Percentiles rank a stretch among this genome's conserved stretches.
Conservation (phyloP, 2,329 filamentous ascomycete species). For the Xylaria sp. region DNA sequence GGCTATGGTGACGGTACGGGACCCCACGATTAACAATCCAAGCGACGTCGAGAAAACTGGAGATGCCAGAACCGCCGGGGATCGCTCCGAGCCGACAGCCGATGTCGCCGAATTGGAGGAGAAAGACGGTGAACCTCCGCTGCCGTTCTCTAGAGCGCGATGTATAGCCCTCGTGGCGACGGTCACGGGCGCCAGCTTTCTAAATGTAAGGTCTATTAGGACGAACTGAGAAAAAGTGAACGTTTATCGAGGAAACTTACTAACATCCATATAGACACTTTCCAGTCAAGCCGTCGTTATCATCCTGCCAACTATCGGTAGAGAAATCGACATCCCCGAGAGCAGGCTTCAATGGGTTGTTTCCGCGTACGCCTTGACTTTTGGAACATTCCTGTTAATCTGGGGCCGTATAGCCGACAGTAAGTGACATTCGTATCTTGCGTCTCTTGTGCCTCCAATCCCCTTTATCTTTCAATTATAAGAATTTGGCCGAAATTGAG, state of each 20-base stretch:
- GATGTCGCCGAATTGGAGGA: slow-evolving; percentile 22
- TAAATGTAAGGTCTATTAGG: slow-evolving; percentile 51
- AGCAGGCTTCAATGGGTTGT: slow-evolving; percentile 69
- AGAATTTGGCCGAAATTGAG: too few species aligned
- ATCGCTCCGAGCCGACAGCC: slow-evolving; percentile 12
- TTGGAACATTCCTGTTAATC: slow-evolving; percentile 70
- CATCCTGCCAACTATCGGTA: slow-evolving; percentile 65
- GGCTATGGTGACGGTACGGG: slow-evolving; percentile 3
- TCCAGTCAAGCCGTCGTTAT: slow-evolving; percentile 66
- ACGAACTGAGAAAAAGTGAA: too few species aligned
- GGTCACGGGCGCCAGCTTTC: slow-evolving; percentile 60
- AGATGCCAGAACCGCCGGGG: neutral
- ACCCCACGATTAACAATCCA: neutral
- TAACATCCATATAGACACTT: slow-evolving; percentile 51
- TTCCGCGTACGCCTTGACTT: slow-evolving; percentile 68
- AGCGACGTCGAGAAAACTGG: neutral
- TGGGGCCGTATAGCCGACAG: slow-evolving; percentile 70
- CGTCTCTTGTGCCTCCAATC: too few species aligned
- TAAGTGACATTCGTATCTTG: neutral
- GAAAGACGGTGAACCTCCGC: slow-evolving; percentile 28
- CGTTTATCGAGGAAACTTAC: neutral
- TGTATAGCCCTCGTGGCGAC: slow-evolving; percentile 61
- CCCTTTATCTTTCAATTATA: too few species aligned
- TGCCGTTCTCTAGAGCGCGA: slow-evolving; percentile 55
- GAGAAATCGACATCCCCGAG: slow-evolving; percentile 61